phyloP scores from a whole-genome alignment of 352 stramenopile genomes.

The Phytophthora hybrid region DNA sequence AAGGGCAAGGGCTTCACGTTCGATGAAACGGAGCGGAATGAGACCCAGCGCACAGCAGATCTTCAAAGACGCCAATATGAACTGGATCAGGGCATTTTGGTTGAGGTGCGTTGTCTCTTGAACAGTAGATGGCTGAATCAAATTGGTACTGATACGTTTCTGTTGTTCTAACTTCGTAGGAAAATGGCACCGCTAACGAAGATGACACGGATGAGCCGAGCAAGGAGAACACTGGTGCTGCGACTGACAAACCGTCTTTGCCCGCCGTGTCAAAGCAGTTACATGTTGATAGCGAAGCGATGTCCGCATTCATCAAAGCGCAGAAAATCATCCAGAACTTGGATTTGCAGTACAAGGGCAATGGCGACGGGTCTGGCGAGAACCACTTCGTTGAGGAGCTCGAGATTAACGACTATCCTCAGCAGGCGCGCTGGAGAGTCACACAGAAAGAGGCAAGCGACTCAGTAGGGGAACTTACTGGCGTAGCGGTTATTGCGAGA shows the following conservation, averaged over 20 bases:
- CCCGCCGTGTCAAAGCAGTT: slow-evolving; percentile 28
- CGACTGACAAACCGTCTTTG: slow-evolving; percentile 27
- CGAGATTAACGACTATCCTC: slow-evolving; percentile 96
- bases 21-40: slow-evolving; percentile 97
- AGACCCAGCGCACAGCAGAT: slow-evolving; percentile 94
- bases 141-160: slow-evolving; percentile 15
- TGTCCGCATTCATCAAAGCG: slow-evolving; percentile 82
- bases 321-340: slow-evolving; percentile 89
- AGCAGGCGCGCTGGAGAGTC: slow-evolving; percentile 90
- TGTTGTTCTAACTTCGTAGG: slow-evolving; percentile 31
- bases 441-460: slow-evolving; percentile 90
- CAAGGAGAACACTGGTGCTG: slow-evolving; percentile 31
- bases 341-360: slow-evolving; percentile 80
- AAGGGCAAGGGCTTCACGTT: slow-evolving; percentile 99
- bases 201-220: slow-evolving; percentile 57
- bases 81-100: slow-evolving; percentile 83
- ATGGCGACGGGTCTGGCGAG: slow-evolving; percentile 50
- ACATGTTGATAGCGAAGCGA: slow-evolving; percentile 61
- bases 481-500: slow-evolving; percentile 87
- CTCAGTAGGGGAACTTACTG: slow-evolving; percentile 89
- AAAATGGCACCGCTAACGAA: slow-evolving; percentile 64
- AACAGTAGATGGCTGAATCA: background rate
- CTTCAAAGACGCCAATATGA: slow-evolving; percentile 93
- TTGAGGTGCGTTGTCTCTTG: slow-evolving; percentile 54
- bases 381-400: slow-evolving; percentile 91